A percentile compares a stretch with the other conserved stretches of the same genome.
These are phyloP conservation scores for Diaporthe amygdali DNA, from an alignment of 2,329 filamentous ascomycete genomes.

Conservation along the genomic window DNA sequence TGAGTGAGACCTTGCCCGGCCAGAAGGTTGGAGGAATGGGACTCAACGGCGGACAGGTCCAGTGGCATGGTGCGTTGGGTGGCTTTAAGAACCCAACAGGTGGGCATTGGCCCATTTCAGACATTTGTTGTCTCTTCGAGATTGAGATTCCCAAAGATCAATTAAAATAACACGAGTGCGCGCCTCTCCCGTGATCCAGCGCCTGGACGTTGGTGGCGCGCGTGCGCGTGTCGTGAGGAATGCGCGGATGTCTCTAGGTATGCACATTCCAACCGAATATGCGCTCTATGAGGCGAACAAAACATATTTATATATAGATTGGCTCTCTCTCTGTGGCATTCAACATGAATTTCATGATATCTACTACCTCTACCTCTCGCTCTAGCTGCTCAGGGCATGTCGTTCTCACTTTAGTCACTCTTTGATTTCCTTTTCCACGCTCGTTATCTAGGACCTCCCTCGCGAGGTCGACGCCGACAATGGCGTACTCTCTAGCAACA, in stretches of 20 bases:
- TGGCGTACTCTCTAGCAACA: slow-evolving; percentile 45
- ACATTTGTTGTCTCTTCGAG: slow-evolving; percentile 12
- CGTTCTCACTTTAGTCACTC: slow-evolving; percentile 18
- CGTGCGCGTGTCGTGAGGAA: neutral
- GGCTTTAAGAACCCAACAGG: neutral
- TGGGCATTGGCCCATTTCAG: neutral
- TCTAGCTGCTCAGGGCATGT: neutral
- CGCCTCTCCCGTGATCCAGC: neutral
- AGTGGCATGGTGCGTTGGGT: neutral
- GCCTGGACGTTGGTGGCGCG: neutral
- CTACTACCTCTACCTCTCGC: neutral
- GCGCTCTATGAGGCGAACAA: neutral
- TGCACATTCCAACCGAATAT: neutral
- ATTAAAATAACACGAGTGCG: neutral
- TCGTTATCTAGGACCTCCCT: neutral
- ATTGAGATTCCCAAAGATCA: neutral
- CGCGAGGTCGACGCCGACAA: neutral
- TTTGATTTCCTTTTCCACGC: neutral
- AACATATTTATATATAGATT: neutral
- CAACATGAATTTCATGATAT: neutral
- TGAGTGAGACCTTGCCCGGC: neutral
- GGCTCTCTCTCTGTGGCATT: neutral
- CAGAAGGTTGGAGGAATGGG: neutral
- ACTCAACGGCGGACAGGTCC: neutral
- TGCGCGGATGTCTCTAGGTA: neutral